phyloP scores from a whole-genome alignment of 768 basidiomycete species.

The Phaeotremella skinneri region DNA sequence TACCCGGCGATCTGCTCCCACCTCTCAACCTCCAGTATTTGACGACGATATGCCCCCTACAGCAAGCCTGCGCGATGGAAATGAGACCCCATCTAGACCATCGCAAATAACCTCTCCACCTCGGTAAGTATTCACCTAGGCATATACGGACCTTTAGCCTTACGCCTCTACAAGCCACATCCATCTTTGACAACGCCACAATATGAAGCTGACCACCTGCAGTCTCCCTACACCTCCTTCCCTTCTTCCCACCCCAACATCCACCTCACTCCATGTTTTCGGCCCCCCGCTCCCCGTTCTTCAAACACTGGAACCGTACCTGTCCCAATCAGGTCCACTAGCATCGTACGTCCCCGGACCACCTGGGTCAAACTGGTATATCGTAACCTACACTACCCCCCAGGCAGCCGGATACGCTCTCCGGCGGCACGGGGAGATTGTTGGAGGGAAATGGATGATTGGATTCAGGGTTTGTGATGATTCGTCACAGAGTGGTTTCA shows the following conservation, averaged over 20 bases:
- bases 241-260: constrained; percentile 22
- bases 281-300: constrained; percentile 35
- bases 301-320: constrained; percentile 23
- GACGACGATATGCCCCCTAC: constrained; percentile 48
- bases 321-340: constrained; percentile 29
- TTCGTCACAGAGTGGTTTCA: constrained; percentile 6
- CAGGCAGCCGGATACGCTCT: constrained; percentile 29
- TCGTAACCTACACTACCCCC: constrained; percentile 27
- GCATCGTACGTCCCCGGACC: constrained; percentile 36
- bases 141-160: background rate
- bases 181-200: background rate
- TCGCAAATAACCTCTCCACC: constrained; percentile 1
- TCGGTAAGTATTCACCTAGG: constrained; percentile 16
- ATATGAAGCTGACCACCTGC: constrained; percentile 7
- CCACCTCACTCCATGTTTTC: constrained; percentile 39
- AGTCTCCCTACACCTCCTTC: constrained; percentile 26
- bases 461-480: constrained; percentile 34
- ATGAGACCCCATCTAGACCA: constrained; percentile 13
- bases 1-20: constrained; percentile 5
- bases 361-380: constrained; percentile 39
- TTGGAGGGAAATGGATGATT: constrained; percentile 38
- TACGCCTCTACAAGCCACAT: background rate
- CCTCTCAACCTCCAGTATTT: constrained; percentile 5
- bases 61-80: constrained; percentile 23
- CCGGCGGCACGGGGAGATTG: constrained; percentile 40